Conservation (phyloP, 352 stramenopile genomes). For the Phytophthora pistaciae region DNA sequence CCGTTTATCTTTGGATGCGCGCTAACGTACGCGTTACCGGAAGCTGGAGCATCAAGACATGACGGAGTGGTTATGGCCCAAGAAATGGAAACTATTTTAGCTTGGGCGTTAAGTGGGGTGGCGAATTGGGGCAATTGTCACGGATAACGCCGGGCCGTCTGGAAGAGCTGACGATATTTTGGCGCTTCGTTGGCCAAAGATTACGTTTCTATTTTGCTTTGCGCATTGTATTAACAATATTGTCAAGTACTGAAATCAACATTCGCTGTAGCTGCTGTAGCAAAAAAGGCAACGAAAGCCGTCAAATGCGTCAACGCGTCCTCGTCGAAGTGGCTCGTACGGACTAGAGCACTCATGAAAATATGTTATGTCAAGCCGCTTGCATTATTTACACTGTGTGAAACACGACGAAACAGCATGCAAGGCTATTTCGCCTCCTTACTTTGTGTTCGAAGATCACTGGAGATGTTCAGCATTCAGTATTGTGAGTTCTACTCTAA, state of each 20-base stretch:
- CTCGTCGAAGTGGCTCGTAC: conserved; percentile 7
- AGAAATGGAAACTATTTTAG: conserved; percentile 5
- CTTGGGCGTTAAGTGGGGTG: neutral
- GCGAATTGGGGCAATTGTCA: conserved; percentile 5
- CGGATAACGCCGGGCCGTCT: conserved; percentile 6
- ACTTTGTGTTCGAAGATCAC: conserved; percentile 2
- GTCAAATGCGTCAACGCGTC: conserved; percentile 15
- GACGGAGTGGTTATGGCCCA: neutral
- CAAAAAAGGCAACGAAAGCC: conserved; percentile 1
- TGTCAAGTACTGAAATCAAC: conserved; percentile 1
- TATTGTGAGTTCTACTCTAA: neutral
- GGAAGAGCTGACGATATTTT: conserved; percentile 3
- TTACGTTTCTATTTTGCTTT: conserved; percentile 8
- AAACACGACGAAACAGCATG: conserved; percentile 18
- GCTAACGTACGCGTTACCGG: neutral
- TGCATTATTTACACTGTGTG: conserved; percentile 7
- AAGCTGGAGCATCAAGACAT: neutral
- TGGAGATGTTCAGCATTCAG: conserved; percentile 3
- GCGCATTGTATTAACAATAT: neutral
- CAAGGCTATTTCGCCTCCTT: conserved; percentile 16
- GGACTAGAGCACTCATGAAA: neutral
- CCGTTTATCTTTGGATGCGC: neutral
- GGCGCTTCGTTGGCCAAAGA: neutral
- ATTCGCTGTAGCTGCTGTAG: conserved; percentile 1
- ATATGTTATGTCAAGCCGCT: conserved; percentile 14